Evolutionary conservation across 225 moss, liverwort and hornwort genomes (phyloP).

Genomic region (Antitrichia curtipendula): DNA sequence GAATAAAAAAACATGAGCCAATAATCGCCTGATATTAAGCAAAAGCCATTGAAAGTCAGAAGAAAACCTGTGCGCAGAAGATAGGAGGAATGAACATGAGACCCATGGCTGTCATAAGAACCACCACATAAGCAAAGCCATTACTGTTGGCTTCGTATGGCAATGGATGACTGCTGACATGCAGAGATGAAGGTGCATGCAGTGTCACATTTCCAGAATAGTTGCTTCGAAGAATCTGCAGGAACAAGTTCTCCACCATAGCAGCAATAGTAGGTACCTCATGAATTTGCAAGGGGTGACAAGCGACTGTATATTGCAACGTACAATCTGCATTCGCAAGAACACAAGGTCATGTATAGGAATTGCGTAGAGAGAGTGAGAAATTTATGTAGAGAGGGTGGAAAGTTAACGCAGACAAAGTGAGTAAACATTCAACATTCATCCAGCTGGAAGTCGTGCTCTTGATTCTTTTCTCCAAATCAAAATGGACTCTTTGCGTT

Average conservation of each 20-base stretch:
- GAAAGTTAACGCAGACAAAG: background rate
- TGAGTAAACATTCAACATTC: background rate
- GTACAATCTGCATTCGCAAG: constrained; percentile 54
- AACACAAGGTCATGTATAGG: background rate
- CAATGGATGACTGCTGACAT: constrained; percentile 64
- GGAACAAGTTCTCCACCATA: constrained; percentile 61
- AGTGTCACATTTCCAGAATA: constrained; percentile 33
- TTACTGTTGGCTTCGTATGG: constrained; percentile 38
- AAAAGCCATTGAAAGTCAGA: background rate
- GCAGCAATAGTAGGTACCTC: constrained; percentile 63
- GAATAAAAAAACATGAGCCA: background rate
- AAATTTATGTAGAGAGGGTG: background rate
- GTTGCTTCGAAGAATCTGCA: constrained; percentile 47
- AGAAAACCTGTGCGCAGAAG: constrained; percentile 58
- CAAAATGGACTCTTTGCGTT: background rate
- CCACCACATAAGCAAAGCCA: constrained; percentile 47
- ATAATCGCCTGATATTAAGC: background rate
- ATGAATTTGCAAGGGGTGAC: constrained; percentile 71
- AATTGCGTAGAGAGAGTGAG: background rate
- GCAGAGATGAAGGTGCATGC: constrained; percentile 43
- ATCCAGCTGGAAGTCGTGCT: background rate
- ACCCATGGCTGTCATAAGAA: constrained; percentile 47
- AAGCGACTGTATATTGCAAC: constrained; percentile 66
- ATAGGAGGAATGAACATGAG: constrained; percentile 74
- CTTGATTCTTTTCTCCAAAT: background rate